Conservation (phyloP, 345 rosid species). For the Corymbia maculata region DNA sequence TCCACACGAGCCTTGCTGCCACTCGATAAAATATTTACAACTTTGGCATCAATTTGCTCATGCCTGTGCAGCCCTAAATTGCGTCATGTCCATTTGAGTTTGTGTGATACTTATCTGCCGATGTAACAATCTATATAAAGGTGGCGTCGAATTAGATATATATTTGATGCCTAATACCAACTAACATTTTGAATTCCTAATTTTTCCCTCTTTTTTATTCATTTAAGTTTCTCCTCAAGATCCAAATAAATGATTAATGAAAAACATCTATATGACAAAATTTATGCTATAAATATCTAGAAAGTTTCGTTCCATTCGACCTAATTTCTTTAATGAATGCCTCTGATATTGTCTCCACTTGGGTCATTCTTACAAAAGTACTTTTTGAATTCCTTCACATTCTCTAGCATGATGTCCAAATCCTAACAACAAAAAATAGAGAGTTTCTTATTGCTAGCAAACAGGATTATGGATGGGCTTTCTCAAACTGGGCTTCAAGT, state of each 20-base stretch:
- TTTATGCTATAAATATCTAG: background rate
- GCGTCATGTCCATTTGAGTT: background rate
- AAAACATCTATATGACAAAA: background rate
- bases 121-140: background rate
- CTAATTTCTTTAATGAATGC: background rate
- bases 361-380: background rate
- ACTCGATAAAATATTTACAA: background rate
- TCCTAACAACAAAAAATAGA: background rate
- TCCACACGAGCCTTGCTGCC: background rate
- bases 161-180: accelerated
- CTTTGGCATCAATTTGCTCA: background rate
- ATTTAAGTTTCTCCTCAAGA: background rate
- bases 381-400: background rate
- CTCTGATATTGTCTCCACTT: background rate
- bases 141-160: background rate
- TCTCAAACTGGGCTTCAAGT: background rate
- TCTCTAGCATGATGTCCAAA: background rate
- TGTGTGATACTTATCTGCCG: background rate
- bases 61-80: background rate
- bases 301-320: background rate
- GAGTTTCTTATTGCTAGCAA: background rate
- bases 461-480: background rate
- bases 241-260: background rate
- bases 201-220: background rate
- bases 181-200: background rate